phyloP scores from a whole-genome alignment of 768 basidiomycete species.

The Suillus americanus region DNA sequence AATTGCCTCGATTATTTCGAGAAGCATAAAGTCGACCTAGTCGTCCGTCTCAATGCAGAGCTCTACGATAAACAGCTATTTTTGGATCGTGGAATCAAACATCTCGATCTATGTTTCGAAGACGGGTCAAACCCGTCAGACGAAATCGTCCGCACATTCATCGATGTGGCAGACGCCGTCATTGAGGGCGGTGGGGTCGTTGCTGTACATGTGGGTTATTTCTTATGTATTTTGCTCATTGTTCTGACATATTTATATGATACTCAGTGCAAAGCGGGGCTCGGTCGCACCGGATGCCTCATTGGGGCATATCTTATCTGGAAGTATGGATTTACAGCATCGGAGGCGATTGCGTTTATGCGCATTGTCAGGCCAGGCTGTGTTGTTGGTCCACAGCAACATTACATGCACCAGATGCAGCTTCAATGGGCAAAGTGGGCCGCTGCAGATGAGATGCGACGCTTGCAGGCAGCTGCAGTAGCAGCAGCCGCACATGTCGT shows the following conservation, averaged over 20 bases:
- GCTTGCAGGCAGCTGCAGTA: conserved; percentile 40
- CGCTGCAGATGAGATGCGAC: conserved; percentile 75
- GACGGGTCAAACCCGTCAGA: conserved; percentile 98
- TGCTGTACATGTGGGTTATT: conserved; percentile 75
- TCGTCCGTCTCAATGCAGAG: conserved; percentile 91
- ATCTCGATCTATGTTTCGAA: conserved; percentile 94
- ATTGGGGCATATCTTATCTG: conserved; percentile 98
- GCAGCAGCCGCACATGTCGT: conserved; percentile 47
- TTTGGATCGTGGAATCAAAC: conserved; percentile 80
- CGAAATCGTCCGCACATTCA: conserved; percentile 90
- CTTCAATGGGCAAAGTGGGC: conserved; percentile 94
- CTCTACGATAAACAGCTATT: conserved; percentile 85
- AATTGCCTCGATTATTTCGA: conserved; percentile 95
- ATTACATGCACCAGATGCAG: conserved; percentile 94
- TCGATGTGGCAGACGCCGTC: conserved; percentile 77
- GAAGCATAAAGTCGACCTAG: conserved; percentile 81
- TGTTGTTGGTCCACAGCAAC: conserved; percentile 90
- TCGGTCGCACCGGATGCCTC: conserved; percentile 93
- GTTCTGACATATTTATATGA: conserved; percentile 17
- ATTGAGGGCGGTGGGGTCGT: conserved; percentile 80
- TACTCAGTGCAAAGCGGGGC: conserved; percentile 88
- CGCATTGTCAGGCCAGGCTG: conserved; percentile 93
- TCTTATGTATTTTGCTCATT: conserved; percentile 8
- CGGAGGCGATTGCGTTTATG: conserved; percentile 98
- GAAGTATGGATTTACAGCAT: conserved; percentile 97